Conservation (phyloP, 257 asterid species). For the Ehretia macrophylla region DNA sequence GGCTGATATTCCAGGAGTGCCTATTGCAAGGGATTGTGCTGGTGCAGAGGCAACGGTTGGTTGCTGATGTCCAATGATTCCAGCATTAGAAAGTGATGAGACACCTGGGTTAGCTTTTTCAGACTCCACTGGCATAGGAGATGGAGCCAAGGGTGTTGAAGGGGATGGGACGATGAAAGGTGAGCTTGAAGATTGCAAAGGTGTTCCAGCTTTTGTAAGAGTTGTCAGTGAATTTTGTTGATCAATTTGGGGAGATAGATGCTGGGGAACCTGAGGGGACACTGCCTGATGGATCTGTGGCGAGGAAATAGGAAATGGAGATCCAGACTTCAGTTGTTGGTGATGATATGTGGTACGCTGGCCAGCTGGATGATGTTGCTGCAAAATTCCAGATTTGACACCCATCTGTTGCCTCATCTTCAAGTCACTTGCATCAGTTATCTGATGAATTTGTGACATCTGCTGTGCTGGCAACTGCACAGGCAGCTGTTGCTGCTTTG, state of each 20-base stretch:
- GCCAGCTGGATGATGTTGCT: slow-evolving; percentile 26
- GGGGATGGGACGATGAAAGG: slow-evolving; percentile 68
- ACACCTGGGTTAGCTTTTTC: slow-evolving; percentile 55
- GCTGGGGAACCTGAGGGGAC: slow-evolving; percentile 63
- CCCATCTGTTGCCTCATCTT: slow-evolving; percentile 5
- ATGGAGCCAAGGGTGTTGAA: slow-evolving; percentile 69
- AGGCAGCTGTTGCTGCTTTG: slow-evolving; percentile 21
- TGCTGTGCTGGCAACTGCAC: neutral
- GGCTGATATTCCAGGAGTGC: slow-evolving; percentile 81
- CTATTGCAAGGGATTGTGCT: slow-evolving; percentile 67
- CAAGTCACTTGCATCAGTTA: neutral
- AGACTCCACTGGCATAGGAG: slow-evolving; percentile 68
- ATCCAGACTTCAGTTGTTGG: slow-evolving; percentile 50
- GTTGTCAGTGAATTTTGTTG: slow-evolving; percentile 52
- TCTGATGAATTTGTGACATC: slow-evolving; percentile 4
- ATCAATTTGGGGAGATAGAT: slow-evolving; percentile 64
- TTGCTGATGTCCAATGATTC: slow-evolving; percentile 42
- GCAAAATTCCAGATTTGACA: slow-evolving; percentile 2
- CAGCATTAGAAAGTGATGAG: slow-evolving; percentile 51
- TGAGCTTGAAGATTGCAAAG: slow-evolving; percentile 58
- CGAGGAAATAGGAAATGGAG: slow-evolving; percentile 30
- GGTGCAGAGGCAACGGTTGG: slow-evolving; percentile 43
- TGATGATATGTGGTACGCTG: slow-evolving; percentile 55
- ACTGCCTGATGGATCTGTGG: slow-evolving; percentile 61
- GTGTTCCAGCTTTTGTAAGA: slow-evolving; percentile 19